phyloP scores from a whole-genome alignment of 83 land plant species.

The Isoetes engelmannii region DNA sequence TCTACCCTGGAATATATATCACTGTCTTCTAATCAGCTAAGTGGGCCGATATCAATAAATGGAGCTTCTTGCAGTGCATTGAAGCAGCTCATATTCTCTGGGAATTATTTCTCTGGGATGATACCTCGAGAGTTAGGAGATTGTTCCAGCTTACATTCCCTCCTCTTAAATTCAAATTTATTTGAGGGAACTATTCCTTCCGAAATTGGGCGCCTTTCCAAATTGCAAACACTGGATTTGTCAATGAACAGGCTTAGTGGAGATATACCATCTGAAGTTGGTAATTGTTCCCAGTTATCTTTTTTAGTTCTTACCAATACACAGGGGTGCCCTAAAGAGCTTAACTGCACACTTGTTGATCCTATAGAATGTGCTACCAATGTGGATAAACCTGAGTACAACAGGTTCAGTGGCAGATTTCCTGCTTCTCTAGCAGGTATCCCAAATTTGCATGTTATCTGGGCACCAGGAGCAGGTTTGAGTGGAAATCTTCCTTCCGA shows the following conservation, averaged over 20 bases:
- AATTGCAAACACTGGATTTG: constrained; percentile 17
- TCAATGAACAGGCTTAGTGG: constrained; percentile 25
- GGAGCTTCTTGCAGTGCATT: constrained; percentile 3
- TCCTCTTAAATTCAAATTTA: constrained; percentile 14
- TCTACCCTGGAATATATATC: constrained; percentile 13
- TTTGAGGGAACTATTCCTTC: constrained; percentile 24
- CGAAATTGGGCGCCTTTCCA: constrained; percentile 17
- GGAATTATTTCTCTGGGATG: constrained; percentile 17
- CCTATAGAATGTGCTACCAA: neutral
- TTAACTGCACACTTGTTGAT: constrained; percentile 13
- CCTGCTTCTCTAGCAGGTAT: neutral
- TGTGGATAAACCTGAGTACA: constrained; percentile 15
- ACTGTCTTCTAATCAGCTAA: constrained; percentile 23
- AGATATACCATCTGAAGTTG: constrained; percentile 14
- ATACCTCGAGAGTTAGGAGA: constrained; percentile 23
- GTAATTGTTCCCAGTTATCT: constrained; percentile 22
- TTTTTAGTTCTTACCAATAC: constrained; percentile 17
- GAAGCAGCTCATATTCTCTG: constrained; percentile 19
- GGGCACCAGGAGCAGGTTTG: constrained; percentile 11
- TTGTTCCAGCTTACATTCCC: constrained; percentile 19
- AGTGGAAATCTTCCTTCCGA: constrained; percentile 16
- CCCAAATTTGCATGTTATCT: neutral
- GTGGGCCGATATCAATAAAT: constrained; percentile 14
- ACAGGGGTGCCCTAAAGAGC: constrained; percentile 13
- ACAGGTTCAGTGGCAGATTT: constrained; percentile 19